Evolutionary conservation across 148 eudicot genomes (phyloP), one percentile per base, ranked within the genome.

Genomic region (Diospyros kaki): DNA sequence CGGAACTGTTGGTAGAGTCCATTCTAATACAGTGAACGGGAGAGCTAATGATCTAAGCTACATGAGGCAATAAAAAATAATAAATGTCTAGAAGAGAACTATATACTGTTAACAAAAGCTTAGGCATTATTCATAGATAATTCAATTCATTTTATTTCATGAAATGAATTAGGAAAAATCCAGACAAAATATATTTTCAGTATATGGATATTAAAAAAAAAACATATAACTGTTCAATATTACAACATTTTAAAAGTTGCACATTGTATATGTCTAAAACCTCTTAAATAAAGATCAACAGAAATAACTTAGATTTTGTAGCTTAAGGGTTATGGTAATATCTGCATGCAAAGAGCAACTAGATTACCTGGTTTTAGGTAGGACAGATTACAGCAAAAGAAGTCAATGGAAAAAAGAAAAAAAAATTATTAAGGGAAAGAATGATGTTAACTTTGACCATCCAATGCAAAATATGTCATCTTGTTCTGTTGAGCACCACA

Each of bases 11-110:
- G 99, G 99, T 73, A 95, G 93, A 74, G 99, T 92, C 99, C 99
- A 95, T 76, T 95, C 99, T 80, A 95, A 79, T 58, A 93, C 99
- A 13, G 99, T 92, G 86, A 95, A 95, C 67, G 99, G 99, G 83
- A 95, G 99, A 78, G 99, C 99, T 85, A 95, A 89, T 74, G 99
- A 95, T 84, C 99, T 90, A 77, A 95, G 91, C 99, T 95, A 94
- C 86, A 81, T 48, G 45, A 44, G 51, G 63, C 38, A 71, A 63
- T 14, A 76, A 53, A 58, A 62, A 6, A 69, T 14, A 42, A 70
- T 59, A 78, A 66, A 59, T 18, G 75, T 75, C 68, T 60, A 75
- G 62, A 73, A 15, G 38, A n/a, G 56, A 73, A 68, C 48, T 66
- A 45, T 39, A 67, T 45, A 72, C 13, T n/a, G 66, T 10, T 11